These are phyloP conservation scores for Coemansia sp. DNA, from an alignment of 192 early-diverging fungal genomes.

Conservation along the genomic window DNA sequence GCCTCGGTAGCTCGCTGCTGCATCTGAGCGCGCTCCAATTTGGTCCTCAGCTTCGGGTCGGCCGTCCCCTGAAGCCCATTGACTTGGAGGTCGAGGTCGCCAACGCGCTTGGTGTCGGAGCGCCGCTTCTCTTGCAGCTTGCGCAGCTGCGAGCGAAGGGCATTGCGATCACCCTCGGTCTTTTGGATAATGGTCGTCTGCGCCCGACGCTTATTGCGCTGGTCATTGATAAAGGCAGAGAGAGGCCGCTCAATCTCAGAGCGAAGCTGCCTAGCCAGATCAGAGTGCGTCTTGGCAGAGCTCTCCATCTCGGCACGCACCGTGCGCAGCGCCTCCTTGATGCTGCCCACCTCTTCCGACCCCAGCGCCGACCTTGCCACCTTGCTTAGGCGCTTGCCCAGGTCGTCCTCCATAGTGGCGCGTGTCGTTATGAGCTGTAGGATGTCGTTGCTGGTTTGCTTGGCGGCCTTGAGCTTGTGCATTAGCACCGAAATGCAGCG, in stretches of 20 bases:
- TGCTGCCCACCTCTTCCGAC: slow-evolving; percentile 65
- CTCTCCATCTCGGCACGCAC: slow-evolving; percentile 62
- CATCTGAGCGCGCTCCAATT: slow-evolving; percentile 46
- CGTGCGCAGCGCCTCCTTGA: slow-evolving; percentile 58
- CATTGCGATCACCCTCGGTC: slow-evolving; percentile 47
- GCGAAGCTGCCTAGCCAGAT: slow-evolving; percentile 63
- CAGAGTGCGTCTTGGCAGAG: slow-evolving; percentile 62
- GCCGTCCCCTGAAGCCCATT: slow-evolving; percentile 41
- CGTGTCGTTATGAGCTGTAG: slow-evolving; percentile 59
- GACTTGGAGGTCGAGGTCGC: slow-evolving; percentile 47
- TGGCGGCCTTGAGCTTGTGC: slow-evolving; percentile 65
- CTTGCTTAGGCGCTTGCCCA: slow-evolving; percentile 66
- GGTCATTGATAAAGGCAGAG: slow-evolving; percentile 61
- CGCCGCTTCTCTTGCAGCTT: slow-evolving; percentile 59
- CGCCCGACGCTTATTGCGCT: slow-evolving; percentile 62
- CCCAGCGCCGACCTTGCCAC: slow-evolving; percentile 60
- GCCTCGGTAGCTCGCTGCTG: slow-evolving; percentile 42
- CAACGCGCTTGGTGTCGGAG: slow-evolving; percentile 53
- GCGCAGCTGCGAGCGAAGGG: slow-evolving; percentile 46
- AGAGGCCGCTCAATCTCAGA: slow-evolving; percentile 61
- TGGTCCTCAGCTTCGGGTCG: slow-evolving; percentile 42
- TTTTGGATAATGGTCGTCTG: slow-evolving; percentile 51
- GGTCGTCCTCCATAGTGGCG: slow-evolving; percentile 67
- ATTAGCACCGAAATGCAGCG: slow-evolving; percentile 65
- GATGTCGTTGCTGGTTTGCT: slow-evolving; percentile 68